Base-by-base conservation (phyloP, 176 grass and related monocot species). In the Poa annua region DNA sequence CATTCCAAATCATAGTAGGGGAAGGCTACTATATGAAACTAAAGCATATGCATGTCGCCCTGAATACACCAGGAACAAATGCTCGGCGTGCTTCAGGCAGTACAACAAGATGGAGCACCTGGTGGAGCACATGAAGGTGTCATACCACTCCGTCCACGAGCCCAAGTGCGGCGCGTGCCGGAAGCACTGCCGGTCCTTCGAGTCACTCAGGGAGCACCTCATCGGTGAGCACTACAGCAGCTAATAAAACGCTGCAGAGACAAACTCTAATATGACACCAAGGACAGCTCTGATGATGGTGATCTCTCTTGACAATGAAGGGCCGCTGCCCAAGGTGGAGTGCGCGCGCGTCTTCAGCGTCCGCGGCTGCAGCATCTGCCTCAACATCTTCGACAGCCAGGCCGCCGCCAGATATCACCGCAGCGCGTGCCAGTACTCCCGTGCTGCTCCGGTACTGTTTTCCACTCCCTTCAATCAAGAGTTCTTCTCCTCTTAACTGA, bases 111-210 rank as follows among this genome's bases (percentile, higher is more conserved):
- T 94, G 56, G 90, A 97, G 62, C 95, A 97, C 70, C 85, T 97
- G n/a, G 95, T 97, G 64, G 95, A 94, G 84, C 95, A 97, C 80
- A 91, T 94, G 92, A 90, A 85, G 80, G 85, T 92, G 39, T 94
- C 92, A 12, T 97, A 85, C 81, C 95, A 97, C 76, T 97, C 95
- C 6, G 75, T 36, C 70, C 95, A 97, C 24, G 95, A 97, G 82
- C 88, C 92, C 71, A 92, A 71, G 86, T 97, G 95, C 78, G 90
- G 95, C 74, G 76, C 87, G 10, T 97, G 92, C 81, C 20, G 84
- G 50, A 97, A 97, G 78, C 95, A 97, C 82, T 97, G 95, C 82
- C 93, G 95, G 29, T 97, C 88, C 35, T 92, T 92, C 49, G 95
- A 97, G 67, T 97, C 95, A 0, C 92, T 97, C 71, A 87, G 95